A percentile compares a stretch with the other conserved stretches of the same genome.
Evolutionary conservation across 2,329 filamentous ascomycete species (phyloP).

Genomic region (Beauveria asiatica): DNA sequence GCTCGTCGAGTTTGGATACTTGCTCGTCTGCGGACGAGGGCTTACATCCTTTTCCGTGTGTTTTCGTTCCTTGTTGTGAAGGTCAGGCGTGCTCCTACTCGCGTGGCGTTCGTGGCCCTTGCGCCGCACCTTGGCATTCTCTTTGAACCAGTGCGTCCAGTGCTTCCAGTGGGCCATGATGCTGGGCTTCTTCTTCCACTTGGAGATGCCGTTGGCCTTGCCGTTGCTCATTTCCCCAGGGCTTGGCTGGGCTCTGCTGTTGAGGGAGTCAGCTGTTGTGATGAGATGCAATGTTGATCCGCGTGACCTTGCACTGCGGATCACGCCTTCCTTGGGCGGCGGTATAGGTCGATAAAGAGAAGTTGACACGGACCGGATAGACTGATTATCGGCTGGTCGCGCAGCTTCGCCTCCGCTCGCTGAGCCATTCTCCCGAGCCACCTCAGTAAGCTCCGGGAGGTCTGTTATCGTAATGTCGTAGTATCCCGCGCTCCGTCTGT

Average conservation of each 20-base stretch:
- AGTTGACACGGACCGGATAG: slow-evolving; percentile 65
- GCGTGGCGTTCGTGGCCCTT: slow-evolving; percentile 40
- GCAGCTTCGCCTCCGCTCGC: slow-evolving; percentile 33
- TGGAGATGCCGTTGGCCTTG: slow-evolving; percentile 26
- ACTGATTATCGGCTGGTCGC: slow-evolving; percentile 71
- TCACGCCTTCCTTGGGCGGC: slow-evolving; percentile 73
- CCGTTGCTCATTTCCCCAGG: slow-evolving; percentile 19
- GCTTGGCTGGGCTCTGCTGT: slow-evolving; percentile 20
- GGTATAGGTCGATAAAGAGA: slow-evolving; percentile 67
- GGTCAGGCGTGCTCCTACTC: slow-evolving; percentile 52
- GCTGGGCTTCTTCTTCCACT: slow-evolving; percentile 47
- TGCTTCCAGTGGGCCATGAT: slow-evolving; percentile 55
- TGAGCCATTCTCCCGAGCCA: slow-evolving; percentile 34
- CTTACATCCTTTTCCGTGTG: slow-evolving; percentile 42
- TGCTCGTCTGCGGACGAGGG: slow-evolving; percentile 52
- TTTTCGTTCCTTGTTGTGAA: slow-evolving; percentile 41
- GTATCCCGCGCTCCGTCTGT: slow-evolving; percentile 63
- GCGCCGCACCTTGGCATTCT: slow-evolving; percentile 47
- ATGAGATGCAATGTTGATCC: slow-evolving; percentile 84
- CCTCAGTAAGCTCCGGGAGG: slow-evolving; percentile 68
- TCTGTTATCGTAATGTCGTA: slow-evolving; percentile 62
- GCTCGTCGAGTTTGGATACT: slow-evolving; percentile 38
- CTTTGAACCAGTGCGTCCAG: slow-evolving; percentile 55
- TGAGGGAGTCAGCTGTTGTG: slow-evolving; percentile 49
- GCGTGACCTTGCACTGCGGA: slow-evolving; percentile 61